Base-by-base conservation (phyloP, 257 asterid species). In the Solanum boliviense region DNA sequence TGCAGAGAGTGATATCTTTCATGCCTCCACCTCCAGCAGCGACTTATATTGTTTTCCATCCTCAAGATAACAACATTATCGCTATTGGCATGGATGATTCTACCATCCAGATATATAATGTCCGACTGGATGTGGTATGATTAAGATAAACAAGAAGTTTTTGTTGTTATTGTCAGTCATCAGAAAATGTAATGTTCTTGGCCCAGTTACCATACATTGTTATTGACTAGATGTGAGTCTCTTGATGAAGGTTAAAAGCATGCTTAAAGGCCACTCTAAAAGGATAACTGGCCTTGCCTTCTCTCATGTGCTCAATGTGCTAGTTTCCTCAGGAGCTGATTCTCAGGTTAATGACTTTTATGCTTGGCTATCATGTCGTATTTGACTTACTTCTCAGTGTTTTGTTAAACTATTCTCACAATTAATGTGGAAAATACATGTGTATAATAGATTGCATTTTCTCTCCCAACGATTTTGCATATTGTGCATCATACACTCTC, bases 11-110 rank as follows among this genome's bases (percentile, higher is more conserved):
- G 95, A 91, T 91, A 1, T 91, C 94, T 70, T 93, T 93, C 91
- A 93, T 93, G 94, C 94, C 95, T 68, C 93, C 95, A 44, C 95
- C 95, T 36, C 95, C 95, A 6, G 95, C 94, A 35, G 94, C 95
- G 46, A 93, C 95, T 27, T 92, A 88, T 87, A 87, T 93, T 36
- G 94, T 94, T 5, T 93, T 93, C 88, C 94, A 92, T 88, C 95
- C 95, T 25, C 95, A 91, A 88, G 95, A 93, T 84, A 93, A 93
- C 79, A 93, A 93, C 62, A 91, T 93, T 39, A 93, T 93, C 29
- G 94, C 95, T 9, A 93, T 93, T 52, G 95, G 95, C 73, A 93
- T 92, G 95, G 93, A 90, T 70, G 95, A 93, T 91, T 93, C 94
- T 20, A 87, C 95, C 21, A 93, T 93, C 65, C 94, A 90, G 79